These are phyloP conservation scores for Candida andamanensis DNA, from an alignment of 805 yeast species.

Conservation along the genomic window DNA sequence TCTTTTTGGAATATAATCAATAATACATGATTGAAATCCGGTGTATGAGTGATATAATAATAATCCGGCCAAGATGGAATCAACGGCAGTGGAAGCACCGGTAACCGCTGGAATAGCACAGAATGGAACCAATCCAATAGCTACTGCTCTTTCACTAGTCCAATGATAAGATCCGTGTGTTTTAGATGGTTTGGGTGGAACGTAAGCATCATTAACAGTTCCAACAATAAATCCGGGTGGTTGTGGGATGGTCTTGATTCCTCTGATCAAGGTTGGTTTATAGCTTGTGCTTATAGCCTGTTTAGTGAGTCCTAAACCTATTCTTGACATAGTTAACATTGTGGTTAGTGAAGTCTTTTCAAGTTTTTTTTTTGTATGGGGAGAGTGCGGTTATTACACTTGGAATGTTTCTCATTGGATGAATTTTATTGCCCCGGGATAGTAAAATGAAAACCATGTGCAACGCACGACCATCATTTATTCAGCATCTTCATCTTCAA, in stretches of 20 bases:
- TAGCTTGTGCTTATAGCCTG: slow-evolving; percentile 5
- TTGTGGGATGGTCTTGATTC: slow-evolving; percentile 50
- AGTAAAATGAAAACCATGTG: too few relatives aligned
- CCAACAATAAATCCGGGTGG: slow-evolving; percentile 75
- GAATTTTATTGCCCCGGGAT: too few relatives aligned
- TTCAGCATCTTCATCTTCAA: slow-evolving; percentile 38
- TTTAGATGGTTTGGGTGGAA: slow-evolving; percentile 51
- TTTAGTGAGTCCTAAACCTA: slow-evolving; percentile 21
- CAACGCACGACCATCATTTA: too few relatives aligned
- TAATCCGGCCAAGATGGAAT: slow-evolving; percentile 51
- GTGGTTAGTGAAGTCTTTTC: slow-evolving; percentile 1
- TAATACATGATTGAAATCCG: slow-evolving; percentile 74
- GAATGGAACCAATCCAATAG: slow-evolving; percentile 60
- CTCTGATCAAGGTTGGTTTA: slow-evolving; percentile 22
- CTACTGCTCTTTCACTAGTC: slow-evolving; percentile 61
- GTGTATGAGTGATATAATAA: slow-evolving; percentile 60
- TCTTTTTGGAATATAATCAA: slow-evolving; percentile 72
- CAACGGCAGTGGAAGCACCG: slow-evolving; percentile 48
- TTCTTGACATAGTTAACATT: slow-evolving; percentile 18
- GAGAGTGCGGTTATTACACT: slow-evolving; percentile 7
- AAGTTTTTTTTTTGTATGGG: not conserved
- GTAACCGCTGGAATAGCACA: slow-evolving; percentile 56
- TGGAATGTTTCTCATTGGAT: slow-evolving; percentile 6
- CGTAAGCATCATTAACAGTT: slow-evolving; percentile 66
- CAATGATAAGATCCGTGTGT: slow-evolving; percentile 70